phyloP scores from a whole-genome alignment of 768 basidiomycete species.

The Phanerochaete carnosa region DNA sequence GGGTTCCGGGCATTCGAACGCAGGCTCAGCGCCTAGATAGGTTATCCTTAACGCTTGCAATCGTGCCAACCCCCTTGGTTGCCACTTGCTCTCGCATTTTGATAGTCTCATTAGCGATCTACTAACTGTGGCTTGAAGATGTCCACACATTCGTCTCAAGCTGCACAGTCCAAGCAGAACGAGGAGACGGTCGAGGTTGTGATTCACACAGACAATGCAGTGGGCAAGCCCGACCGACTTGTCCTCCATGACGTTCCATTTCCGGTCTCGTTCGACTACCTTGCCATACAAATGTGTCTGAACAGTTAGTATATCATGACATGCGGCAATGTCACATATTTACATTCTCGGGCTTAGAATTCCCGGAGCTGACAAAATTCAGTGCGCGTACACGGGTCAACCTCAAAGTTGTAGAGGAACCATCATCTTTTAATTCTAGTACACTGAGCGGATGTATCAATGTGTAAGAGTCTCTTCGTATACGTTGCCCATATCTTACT shows the following conservation, averaged over 20 bases:
- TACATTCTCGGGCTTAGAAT: neutral
- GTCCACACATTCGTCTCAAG: too few relatives aligned
- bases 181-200: neutral
- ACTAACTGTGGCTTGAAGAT: too few relatives aligned
- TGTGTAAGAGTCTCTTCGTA: neutral
- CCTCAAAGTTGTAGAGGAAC: neutral
- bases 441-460: neutral
- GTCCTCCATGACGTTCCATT: neutral
- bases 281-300: neutral
- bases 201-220: too few relatives aligned
- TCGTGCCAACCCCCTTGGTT: too few relatives aligned
- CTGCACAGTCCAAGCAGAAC: too few relatives aligned
- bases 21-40: too few relatives aligned
- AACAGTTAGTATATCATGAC: neutral
- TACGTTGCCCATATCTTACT: neutral
- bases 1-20: too few relatives aligned
- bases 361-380: neutral
- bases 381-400: neutral
- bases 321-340: neutral
- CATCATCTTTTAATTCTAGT: neutral
- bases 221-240: neutral
- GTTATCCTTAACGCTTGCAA: too few relatives aligned
- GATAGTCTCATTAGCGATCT: too few relatives aligned
- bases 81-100: too few relatives aligned
- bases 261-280: neutral